A percentile compares a stretch with the other conserved stretches of the same genome.
These are phyloP conservation scores for Chytriomyces confervae DNA, from an alignment of 192 early-diverging fungal species.

Conservation along the genomic window DNA sequence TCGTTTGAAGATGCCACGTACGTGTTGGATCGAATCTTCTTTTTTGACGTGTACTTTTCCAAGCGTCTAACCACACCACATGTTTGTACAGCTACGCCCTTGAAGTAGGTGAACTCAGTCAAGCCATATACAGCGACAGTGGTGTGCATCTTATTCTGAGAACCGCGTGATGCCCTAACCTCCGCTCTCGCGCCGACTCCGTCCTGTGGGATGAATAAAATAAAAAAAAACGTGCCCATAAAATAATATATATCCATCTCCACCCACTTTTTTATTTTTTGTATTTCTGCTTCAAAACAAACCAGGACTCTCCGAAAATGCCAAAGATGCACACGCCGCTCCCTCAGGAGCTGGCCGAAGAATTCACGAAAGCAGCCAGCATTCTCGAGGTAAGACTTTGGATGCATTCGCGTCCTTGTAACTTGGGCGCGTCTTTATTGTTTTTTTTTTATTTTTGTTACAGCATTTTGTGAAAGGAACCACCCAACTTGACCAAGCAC, in stretches of 20 bases:
- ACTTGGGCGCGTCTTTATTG: background rate
- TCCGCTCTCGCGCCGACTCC: no score
- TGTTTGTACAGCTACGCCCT: slow-evolving; percentile 65
- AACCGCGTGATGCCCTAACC: slow-evolving; percentile 65
- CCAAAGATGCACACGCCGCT: slow-evolving; percentile 61
- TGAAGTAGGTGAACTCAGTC: slow-evolving; percentile 80
- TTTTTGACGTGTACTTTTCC: background rate
- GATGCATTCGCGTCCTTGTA: no score
- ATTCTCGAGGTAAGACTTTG: slow-evolving; percentile 54
- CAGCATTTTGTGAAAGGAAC: slow-evolving; percentile 60
- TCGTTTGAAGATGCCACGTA: slow-evolving; percentile 86
- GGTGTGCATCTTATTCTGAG: slow-evolving; percentile 93
- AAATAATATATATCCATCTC: no score
- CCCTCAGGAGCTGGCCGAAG: slow-evolving; percentile 63
- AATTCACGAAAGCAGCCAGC: slow-evolving; percentile 66
- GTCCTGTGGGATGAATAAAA: no score
- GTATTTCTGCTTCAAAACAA: no score
- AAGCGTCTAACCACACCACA: background rate
- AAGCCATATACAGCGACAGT: slow-evolving; percentile 85
- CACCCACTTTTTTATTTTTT: no score
- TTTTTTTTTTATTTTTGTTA: background rate
- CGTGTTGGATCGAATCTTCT: background rate
- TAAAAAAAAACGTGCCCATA: no score
- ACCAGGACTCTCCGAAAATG: background rate
- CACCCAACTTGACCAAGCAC: slow-evolving; percentile 48